These are phyloP conservation scores for Oryza glaberrima DNA, from an alignment of 176 grass and related monocot genomes.

Conservation along the genomic window DNA sequence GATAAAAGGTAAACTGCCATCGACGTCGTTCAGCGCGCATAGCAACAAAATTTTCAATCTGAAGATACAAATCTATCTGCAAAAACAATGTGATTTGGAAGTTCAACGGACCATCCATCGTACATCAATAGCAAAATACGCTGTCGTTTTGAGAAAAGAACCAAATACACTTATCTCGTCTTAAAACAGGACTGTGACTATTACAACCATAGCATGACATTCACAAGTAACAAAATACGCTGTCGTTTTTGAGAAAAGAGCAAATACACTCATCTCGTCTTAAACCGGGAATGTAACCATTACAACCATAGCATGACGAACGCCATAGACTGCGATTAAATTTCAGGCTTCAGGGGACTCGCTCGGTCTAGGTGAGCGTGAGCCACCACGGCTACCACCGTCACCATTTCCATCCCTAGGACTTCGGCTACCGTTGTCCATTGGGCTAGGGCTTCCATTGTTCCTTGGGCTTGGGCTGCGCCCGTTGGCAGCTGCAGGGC, in stretches of 20 bases:
- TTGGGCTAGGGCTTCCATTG: conserved; percentile 4
- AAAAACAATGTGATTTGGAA: not conserved
- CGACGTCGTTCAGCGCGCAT: not conserved
- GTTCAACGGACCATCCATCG: not conserved
- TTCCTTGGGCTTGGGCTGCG: conserved; percentile 31
- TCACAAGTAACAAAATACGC: not conserved
- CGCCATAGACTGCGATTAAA: not conserved
- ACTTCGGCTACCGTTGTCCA: not conserved
- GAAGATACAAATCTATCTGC: no score
- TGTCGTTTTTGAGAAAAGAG: not conserved
- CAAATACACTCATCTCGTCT: conserved; percentile 27
- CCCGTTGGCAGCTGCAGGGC: conserved; percentile 61
- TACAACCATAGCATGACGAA: not conserved
- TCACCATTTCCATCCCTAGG: not conserved
- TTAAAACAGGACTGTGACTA: conserved; percentile 2
- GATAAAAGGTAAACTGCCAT: not conserved
- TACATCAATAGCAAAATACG: conserved; percentile 2
- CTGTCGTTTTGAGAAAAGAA: not conserved
- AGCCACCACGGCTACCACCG: not conserved
- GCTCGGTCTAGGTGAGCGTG: conserved; percentile 39
- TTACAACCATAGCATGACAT: not conserved
- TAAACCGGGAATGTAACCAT: conserved; percentile 3
- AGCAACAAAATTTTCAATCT: not conserved
- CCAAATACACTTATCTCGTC: conserved; percentile 20
- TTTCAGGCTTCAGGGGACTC: conserved; percentile 27